A percentile compares a stretch with the other conserved stretches of the same genome.
phyloP scores from a whole-genome alignment of 2,329 filamentous ascomycete species.

The Coniochaeta ligniaria region DNA sequence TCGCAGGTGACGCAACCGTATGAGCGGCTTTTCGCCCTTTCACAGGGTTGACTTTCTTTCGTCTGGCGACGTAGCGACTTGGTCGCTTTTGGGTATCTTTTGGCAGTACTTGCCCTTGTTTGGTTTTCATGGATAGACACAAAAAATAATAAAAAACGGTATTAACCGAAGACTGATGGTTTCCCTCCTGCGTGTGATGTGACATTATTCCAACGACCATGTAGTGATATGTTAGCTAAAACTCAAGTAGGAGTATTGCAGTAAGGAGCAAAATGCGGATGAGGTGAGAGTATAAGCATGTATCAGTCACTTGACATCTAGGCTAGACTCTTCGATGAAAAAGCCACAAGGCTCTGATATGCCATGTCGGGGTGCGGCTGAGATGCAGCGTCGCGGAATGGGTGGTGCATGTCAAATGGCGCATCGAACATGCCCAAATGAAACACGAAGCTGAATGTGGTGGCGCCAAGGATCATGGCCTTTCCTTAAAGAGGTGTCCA shows the following conservation, averaged over 20 bases:
- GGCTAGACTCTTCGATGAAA: neutral
- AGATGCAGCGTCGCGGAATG: neutral
- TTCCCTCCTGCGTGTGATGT: neutral
- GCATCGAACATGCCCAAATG: neutral
- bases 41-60: neutral
- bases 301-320: neutral
- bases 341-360: neutral
- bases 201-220: neutral
- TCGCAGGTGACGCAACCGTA: neutral
- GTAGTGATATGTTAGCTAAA: neutral
- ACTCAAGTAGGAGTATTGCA: neutral
- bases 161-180: no score
- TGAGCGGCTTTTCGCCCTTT: neutral
- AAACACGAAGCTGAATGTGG: neutral
- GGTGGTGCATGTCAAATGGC: neutral
- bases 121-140: neutral
- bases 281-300: no score
- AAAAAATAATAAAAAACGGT: neutral
- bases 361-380: neutral
- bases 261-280: neutral
- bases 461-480: slow-evolving; percentile 1
- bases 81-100: neutral
- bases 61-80: neutral
- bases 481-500: neutral
- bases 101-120: neutral